Base-by-base conservation (phyloP, 345 rosid genomes). In the Psidium guajava region DNA sequence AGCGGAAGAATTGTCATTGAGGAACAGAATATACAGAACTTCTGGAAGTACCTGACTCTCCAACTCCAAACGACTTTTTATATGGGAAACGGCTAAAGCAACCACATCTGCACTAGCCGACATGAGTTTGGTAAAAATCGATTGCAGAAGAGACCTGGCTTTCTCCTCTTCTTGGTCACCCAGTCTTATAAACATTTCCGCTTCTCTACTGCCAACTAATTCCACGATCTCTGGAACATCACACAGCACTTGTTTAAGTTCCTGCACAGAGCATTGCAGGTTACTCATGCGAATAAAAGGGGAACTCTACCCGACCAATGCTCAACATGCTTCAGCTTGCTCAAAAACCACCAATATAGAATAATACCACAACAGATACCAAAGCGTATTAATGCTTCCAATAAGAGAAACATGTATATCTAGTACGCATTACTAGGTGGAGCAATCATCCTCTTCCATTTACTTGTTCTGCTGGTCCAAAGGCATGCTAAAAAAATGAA, bases 211-310 rank as follows among this genome's bases (percentile, higher is more conserved):
- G 36, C 97, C 98, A 87, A 98, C 92, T 88, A 98, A 87, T 87
- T 98, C 95, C 56, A 92, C 92, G 6, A 98, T 91, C 93, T 98
- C 99, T 5, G 98, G 98, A 86, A 95, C 89, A 87, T 88, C 91
- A 55, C 89, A 90, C 91, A 98, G 91, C 82, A 96, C 94, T 80
- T 86, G 87, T 91, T 93, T 95, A 85, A 98, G 98, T 91, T 98
- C 99, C 99, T 98, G 93, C 69, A 83, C 40, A 84, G 24, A 83
- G 83, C 44, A 82, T 11, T 11, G 27, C 82, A n/a, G 81, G 69
- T 51, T 57, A 15, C 20, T 36, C 57, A 44, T 14, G 82, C 50
- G 82, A 82, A 44, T 82, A 18, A 69, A 20, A 69, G 24, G 20
- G 47, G 47, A 69, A 69, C 24, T 69, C 58, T 5, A 54, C 42